Evolutionary conservation across 2,329 filamentous ascomycete genomes (phyloP).

Genomic region (Salinomyces thailandicus): DNA sequence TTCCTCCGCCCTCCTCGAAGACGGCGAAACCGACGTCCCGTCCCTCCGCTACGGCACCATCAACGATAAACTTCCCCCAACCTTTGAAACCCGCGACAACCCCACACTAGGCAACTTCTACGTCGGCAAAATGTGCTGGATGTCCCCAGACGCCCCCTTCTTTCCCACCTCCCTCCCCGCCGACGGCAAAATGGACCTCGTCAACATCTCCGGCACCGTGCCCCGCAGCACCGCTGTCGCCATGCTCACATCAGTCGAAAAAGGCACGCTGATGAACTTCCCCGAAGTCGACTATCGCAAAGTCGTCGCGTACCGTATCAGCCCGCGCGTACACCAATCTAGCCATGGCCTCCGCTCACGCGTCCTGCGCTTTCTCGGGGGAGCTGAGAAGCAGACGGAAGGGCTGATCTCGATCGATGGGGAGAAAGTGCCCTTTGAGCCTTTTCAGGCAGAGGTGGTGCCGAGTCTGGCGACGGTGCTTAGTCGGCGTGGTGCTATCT

Average conservation of each 20-base stretch:
- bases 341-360: conserved; percentile 12
- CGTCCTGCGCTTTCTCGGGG: conserved; percentile 19
- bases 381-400: conserved; percentile 43
- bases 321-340: conserved; percentile 39
- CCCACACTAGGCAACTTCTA: conserved; percentile 87
- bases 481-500: conserved; percentile 59
- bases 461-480: conserved; percentile 73
- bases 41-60: conserved; percentile 68
- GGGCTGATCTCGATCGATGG: conserved; percentile 94
- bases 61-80: conserved; percentile 61
- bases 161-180: conserved; percentile 72
- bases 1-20: conserved; percentile 1
- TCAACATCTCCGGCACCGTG: conserved; percentile 69
- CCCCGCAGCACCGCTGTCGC: conserved; percentile 54
- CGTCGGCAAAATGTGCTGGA: conserved; percentile 87
- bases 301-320: conserved; percentile 74
- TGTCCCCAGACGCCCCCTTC: conserved; percentile 79
- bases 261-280: conserved; percentile 68
- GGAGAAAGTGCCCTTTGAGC: conserved; percentile 73
- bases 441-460: conserved; percentile 87
- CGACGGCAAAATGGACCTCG: conserved; percentile 77
- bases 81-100: conserved; percentile 64
- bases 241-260: conserved; percentile 62
- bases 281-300: conserved; percentile 72
- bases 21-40: conserved; percentile 32